Evolutionary conservation across 345 rosid genomes (phyloP).

Genomic region (Zanthoxylum bungeanum): DNA sequence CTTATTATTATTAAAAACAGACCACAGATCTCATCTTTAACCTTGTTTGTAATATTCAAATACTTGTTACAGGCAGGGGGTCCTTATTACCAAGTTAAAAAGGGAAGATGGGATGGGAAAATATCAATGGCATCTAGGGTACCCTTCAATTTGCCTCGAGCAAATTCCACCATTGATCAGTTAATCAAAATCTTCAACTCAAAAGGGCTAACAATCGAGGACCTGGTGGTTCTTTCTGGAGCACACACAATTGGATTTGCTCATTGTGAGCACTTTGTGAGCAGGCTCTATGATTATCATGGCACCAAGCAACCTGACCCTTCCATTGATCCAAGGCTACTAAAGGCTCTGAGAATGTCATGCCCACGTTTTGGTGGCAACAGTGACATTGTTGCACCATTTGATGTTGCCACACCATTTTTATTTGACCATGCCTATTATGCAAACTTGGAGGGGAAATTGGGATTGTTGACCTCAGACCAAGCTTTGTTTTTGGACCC

Average conservation of each 20-base stretch:
- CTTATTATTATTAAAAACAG: not conserved
- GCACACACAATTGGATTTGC: slow-evolving; percentile 89
- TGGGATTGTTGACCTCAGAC: slow-evolving; percentile 69
- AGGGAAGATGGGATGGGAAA: slow-evolving; percentile 81
- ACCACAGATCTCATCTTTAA: not conserved
- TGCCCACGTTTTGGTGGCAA: slow-evolving; percentile 61
- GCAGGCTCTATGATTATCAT: slow-evolving; percentile 54
- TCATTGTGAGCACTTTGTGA: slow-evolving; percentile 57
- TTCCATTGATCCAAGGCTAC: slow-evolving; percentile 49
- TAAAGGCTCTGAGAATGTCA: slow-evolving; percentile 66
- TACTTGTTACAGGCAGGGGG: slow-evolving; percentile 55
- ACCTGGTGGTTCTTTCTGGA: slow-evolving; percentile 74
- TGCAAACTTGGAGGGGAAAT: slow-evolving; percentile 42
- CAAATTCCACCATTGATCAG: slow-evolving; percentile 73
- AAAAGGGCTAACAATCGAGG: slow-evolving; percentile 61
- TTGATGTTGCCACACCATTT: slow-evolving; percentile 78
- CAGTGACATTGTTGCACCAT: slow-evolving; percentile 48
- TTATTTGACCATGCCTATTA: slow-evolving; percentile 65
- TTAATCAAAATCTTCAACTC: slow-evolving; percentile 62
- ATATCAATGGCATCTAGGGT: slow-evolving; percentile 62
- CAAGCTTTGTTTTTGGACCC: slow-evolving; percentile 57
- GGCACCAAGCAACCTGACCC: slow-evolving; percentile 66
- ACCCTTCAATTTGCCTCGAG: slow-evolving; percentile 42
- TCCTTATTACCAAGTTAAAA: slow-evolving; percentile 74
- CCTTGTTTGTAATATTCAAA: not conserved